phyloP scores from a whole-genome alignment of 192 early-diverging fungal genomes.

The Coemansia erecta region DNA sequence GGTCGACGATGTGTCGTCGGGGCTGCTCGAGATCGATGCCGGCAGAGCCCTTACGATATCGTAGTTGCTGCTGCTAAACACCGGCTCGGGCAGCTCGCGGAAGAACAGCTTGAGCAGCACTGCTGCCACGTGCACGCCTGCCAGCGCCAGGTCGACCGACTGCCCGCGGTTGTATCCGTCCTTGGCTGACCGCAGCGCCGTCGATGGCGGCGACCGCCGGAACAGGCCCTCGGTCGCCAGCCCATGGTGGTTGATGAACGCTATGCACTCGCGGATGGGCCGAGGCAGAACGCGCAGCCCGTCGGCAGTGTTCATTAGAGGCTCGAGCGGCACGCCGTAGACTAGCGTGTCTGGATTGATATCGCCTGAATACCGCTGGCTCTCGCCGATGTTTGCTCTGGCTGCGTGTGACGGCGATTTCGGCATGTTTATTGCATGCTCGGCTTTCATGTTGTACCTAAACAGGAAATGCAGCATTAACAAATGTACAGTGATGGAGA shows the following conservation, averaged over 20 bases:
- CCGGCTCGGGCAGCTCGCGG: conserved; percentile 71
- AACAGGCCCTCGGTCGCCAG: conserved; percentile 81
- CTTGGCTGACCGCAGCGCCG: conserved; percentile 59
- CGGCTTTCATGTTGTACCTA: conserved; percentile 37
- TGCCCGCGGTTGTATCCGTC: conserved; percentile 31
- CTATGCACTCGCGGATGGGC: conserved; percentile 70
- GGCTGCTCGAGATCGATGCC: background rate
- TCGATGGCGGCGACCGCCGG: conserved; percentile 74
- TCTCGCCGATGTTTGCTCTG: background rate
- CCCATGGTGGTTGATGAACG: conserved; percentile 62
- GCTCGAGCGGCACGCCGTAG: conserved; percentile 71
- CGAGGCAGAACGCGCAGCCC: conserved; percentile 64
- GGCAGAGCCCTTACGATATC: conserved; percentile 52
- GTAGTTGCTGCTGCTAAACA: conserved; percentile 63
- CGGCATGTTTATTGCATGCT: conserved; percentile 18
- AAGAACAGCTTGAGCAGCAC: conserved; percentile 82
- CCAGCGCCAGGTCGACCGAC: conserved; percentile 56
- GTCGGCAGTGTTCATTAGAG: conserved; percentile 54
- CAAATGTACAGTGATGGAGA: background rate
- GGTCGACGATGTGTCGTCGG: conserved; percentile 1
- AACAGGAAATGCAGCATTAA: conserved; percentile 14
- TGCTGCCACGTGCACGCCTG: conserved; percentile 77
- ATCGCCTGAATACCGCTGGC: background rate
- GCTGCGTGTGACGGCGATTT: conserved; percentile 1
- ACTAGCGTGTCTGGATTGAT: conserved; percentile 12